A percentile compares a stretch with the other conserved stretches of the same genome.
Conservation (phyloP, 306 rosid species). For the Inga laurina region DNA sequence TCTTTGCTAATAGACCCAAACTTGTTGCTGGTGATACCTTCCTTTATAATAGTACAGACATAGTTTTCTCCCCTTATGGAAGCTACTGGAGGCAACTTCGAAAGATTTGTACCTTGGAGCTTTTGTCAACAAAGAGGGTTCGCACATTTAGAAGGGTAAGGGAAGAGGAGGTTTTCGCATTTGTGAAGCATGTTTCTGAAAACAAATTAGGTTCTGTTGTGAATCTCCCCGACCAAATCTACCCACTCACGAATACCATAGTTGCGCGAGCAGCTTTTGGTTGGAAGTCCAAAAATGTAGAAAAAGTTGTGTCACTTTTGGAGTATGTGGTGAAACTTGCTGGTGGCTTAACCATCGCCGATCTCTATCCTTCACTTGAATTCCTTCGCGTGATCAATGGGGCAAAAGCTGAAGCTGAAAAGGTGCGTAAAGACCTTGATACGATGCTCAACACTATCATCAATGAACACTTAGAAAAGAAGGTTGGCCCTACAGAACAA, state of each 20-base stretch:
- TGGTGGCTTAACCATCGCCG: neutral
- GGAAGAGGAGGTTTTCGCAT: neutral
- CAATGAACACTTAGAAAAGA: neutral
- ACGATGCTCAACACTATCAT: neutral
- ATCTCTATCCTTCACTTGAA: conserved; percentile 18
- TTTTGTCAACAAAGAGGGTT: neutral
- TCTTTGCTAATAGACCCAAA: neutral
- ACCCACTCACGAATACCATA: neutral
- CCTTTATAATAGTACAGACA: neutral
- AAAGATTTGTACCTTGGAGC: neutral
- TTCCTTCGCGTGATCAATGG: neutral
- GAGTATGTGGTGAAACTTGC: neutral
- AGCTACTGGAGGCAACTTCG: neutral
- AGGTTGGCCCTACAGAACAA: neutral
- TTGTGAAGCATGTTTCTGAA: neutral
- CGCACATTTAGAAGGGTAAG: neutral
- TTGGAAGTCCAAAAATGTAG: neutral
- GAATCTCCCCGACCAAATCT: neutral
- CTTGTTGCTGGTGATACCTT: neutral
- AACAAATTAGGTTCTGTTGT: neutral
- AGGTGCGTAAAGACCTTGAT: neutral
- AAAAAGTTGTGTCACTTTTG: neutral
- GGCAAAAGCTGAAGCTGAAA: neutral
- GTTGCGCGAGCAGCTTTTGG: neutral
- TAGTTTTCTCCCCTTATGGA: neutral